A percentile compares a stretch with the other conserved stretches of the same genome.
Conservation (phyloP, 2,329 filamentous ascomycete genomes). For the Fusarium aywerte region DNA sequence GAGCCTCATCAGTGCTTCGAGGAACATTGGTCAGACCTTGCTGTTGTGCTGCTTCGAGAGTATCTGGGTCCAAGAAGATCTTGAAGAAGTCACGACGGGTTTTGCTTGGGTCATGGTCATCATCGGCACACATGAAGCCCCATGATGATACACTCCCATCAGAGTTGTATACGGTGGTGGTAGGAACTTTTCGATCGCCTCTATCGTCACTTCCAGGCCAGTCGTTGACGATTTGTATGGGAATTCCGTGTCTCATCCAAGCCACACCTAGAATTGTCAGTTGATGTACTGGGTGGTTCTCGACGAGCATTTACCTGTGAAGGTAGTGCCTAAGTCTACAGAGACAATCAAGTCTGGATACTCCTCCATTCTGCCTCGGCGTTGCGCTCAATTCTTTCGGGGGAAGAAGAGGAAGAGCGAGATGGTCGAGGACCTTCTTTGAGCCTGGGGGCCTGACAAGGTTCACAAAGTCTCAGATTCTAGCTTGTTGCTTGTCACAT, state of each 20-base stretch:
- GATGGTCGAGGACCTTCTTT: neutral
- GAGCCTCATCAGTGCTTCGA: constrained; percentile 54
- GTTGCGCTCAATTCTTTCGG: neutral
- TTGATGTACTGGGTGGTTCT: neutral
- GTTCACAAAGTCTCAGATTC: neutral
- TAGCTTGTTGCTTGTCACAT: neutral
- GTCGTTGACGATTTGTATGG: constrained; percentile 60
- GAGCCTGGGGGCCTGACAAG: neutral
- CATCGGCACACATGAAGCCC: constrained; percentile 64
- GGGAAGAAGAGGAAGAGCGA: neutral
- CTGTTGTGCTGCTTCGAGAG: constrained; percentile 55
- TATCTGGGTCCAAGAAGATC: constrained; percentile 62
- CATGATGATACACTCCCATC: constrained; percentile 59
- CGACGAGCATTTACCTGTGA: constrained; percentile 51
- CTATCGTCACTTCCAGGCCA: constrained; percentile 65
- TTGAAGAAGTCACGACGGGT: constrained; percentile 64
- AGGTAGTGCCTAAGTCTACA: constrained; percentile 59
- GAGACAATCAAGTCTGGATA: constrained; percentile 55
- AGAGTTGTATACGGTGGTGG: constrained; percentile 60
- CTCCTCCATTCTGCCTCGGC: constrained; percentile 27
- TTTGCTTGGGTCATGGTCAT: constrained; percentile 50
- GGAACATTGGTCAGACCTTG: constrained; percentile 59
- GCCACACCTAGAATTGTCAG: constrained; percentile 46
- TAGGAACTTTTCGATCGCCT: constrained; percentile 66
- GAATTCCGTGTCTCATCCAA: constrained; percentile 54